phyloP scores from a whole-genome alignment of 108 stramenopile genomes.

The Discostella stelligeroides region DNA sequence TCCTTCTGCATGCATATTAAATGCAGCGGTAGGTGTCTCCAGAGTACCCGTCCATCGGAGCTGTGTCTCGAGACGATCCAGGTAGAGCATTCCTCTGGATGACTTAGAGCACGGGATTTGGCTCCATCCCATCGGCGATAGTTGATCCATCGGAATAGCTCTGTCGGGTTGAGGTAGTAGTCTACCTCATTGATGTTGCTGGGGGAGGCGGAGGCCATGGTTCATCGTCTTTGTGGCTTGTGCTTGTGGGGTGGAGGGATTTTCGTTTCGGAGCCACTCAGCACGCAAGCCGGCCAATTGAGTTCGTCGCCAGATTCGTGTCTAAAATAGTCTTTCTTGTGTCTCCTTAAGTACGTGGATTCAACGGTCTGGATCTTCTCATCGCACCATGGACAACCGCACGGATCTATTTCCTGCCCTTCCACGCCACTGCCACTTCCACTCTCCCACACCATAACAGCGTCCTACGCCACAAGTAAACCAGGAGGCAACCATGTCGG shows the following conservation, averaged over 20 bases:
- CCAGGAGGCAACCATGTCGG: slow-evolving; percentile 58
- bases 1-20: slow-evolving; percentile 57
- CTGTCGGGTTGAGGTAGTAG: slow-evolving; percentile 63
- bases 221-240: not conserved
- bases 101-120: slow-evolving; percentile 43
- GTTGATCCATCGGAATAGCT: slow-evolving; percentile 68
- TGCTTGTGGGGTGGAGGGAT: too few species aligned
- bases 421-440: not conserved
- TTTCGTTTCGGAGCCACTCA: too few species aligned
- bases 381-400: too few species aligned
- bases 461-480: not conserved
- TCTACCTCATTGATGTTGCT: slow-evolving; percentile 50
- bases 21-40: slow-evolving; percentile 53
- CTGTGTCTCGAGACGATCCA: slow-evolving; percentile 51
- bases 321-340: too few species aligned
- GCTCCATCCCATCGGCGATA: slow-evolving; percentile 70
- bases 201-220: slow-evolving; percentile 6
- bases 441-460: not conserved
- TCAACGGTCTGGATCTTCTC: too few species aligned
- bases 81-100: slow-evolving; percentile 50
- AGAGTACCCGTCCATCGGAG: slow-evolving; percentile 43
- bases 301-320: too few species aligned
- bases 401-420: too few species aligned
- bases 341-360: too few species aligned
- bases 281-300: too few species aligned